Evolutionary conservation across 306 rosid genomes (phyloP), one percentile per base, ranked within the genome.

Genomic region (Adenanthera pavonina): DNA sequence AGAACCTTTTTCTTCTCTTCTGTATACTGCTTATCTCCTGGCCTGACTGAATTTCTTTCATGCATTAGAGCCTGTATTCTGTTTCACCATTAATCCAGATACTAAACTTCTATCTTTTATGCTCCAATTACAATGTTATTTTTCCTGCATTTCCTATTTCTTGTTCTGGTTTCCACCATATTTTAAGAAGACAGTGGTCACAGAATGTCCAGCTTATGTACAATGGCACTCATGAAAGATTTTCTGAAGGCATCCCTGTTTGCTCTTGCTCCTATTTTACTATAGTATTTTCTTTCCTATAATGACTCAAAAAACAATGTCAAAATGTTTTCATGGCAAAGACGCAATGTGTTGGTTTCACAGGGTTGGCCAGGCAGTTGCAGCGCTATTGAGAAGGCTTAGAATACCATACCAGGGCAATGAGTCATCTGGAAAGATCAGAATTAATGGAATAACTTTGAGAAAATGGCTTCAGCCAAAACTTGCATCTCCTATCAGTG

Each of bases 391-490:
- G 65, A 90, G 98, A 85, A 89, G 99, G 89, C 94, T 95, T 69
- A 88, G 89, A 56, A 76, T 93, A 74, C 90, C 88, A 43, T 92
- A 85, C 91, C 91, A 79, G 69, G 99, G 97, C 60, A 85, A 64
- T 76, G 99, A 85, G 84, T 95, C 99, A 0, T 51, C 69, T 57
- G 99, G 99, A 61, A 95, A 92, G 82, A 86, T 95, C 69, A 85
- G 94, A 89, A 87, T 95, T 78, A 84, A 78, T 83, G 94, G 97
- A 68, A 52, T 83, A 74, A 46, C 82, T 80, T 43, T 93, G 86
- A 89, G 85, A 85, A 88, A 85, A 85, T 93, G 99, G 99, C 83
- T 92, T 75, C 91, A 87, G 78, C 99, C 99, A 8, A 93, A 93
- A 89, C 91, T 92, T 59, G 77, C 67, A 57, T 85, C 91, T 82